A percentile compares a stretch with the other conserved stretches of the same genome.
phyloP scores from a whole-genome alignment of 768 basidiomycete genomes.

The Pholiota conissans region DNA sequence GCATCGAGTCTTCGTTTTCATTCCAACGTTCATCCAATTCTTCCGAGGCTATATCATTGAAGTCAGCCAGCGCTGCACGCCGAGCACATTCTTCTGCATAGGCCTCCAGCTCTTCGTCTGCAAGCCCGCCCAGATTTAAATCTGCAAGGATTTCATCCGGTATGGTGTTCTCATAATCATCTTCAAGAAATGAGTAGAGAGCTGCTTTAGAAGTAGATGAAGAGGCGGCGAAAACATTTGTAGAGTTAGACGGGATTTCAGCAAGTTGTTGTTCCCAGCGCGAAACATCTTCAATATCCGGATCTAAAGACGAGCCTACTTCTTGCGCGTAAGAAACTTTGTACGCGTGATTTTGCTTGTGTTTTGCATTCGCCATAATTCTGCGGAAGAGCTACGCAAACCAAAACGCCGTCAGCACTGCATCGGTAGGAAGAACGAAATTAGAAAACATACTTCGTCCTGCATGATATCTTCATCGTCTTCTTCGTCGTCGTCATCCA shows the following conservation, averaged over 20 bases:
- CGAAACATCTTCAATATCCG: constrained; percentile 62
- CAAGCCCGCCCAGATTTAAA: constrained; percentile 45
- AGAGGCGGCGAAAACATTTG: no score
- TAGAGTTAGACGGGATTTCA: no score
- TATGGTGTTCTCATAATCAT: background rate
- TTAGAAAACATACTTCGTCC: constrained; percentile 51
- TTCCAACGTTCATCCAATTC: constrained; percentile 35
- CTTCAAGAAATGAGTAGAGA: no score
- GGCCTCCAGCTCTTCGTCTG: constrained; percentile 57
- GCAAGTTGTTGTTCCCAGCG: constrained; percentile 63
- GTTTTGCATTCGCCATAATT: constrained; percentile 56
- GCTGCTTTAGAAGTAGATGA: no score
- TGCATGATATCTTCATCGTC: constrained; percentile 64
- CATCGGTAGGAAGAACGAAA: background rate
- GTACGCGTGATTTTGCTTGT: constrained; percentile 52
- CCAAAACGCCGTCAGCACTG: constrained; percentile 6
- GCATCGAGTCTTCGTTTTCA: constrained; percentile 28
- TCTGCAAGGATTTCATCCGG: constrained; percentile 16
- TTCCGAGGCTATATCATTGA: constrained; percentile 47
- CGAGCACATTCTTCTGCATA: constrained; percentile 56
- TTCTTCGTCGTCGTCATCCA: constrained; percentile 58
- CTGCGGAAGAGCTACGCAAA: constrained; percentile 64
- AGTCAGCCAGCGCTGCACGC: constrained; percentile 40
- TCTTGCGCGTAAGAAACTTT: constrained; percentile 64
- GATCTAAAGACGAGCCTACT: constrained; percentile 78